phyloP scores from a whole-genome alignment of 306 rosid species.

The Purshia tridentata region DNA sequence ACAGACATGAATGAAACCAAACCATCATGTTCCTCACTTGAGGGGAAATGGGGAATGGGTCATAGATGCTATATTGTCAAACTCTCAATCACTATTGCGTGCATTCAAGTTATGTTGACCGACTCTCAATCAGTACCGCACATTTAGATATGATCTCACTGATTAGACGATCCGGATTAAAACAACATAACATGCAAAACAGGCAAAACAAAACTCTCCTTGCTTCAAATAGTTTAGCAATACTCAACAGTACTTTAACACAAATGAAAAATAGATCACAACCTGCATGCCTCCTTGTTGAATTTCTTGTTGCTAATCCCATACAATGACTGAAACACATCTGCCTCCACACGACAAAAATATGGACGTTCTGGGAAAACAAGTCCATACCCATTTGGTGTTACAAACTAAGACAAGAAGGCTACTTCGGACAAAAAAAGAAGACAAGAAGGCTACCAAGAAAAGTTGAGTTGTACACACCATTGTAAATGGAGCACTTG shows the following conservation, averaged over 20 bases:
- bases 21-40: neutral
- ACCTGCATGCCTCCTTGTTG: conserved; percentile 94
- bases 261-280: neutral
- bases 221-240: no score
- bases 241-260: neutral
- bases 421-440: neutral
- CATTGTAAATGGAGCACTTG: conserved; percentile 81
- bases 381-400: neutral
- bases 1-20: conserved; percentile 21
- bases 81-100: no score
- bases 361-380: conserved; percentile 73
- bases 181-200: no score
- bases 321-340: conserved; percentile 55
- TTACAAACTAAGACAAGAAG: neutral
- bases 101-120: no score
- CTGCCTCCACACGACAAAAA: conserved; percentile 83
- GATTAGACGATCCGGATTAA: no score
- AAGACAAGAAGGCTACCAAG: neutral
- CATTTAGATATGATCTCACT: no score
- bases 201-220: no score
- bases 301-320: conserved; percentile 62
- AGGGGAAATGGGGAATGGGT: no score
- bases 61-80: no score
- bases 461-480: conserved; percentile 24
- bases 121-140: no score